phyloP scores from a whole-genome alignment of 179 eudicot species.

The Pouteria campechiana region DNA sequence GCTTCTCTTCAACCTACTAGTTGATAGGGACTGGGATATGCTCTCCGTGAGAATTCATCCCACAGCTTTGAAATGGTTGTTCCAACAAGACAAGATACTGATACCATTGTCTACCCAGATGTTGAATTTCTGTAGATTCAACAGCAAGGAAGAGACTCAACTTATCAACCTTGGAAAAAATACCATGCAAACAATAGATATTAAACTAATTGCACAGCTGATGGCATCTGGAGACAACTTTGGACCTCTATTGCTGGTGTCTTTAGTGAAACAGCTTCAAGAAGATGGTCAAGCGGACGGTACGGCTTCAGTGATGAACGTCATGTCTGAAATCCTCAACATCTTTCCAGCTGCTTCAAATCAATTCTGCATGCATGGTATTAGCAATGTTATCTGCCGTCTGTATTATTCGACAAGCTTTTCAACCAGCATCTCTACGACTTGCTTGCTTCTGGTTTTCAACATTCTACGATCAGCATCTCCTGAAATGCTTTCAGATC shows the following conservation, averaged over 20 bases:
- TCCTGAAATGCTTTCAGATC: constrained; percentile 40
- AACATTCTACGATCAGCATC: constrained; percentile 40
- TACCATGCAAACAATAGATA: constrained; percentile 16
- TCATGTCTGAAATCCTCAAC: constrained; percentile 27
- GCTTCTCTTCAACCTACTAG: constrained; percentile 46
- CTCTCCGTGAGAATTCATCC: constrained; percentile 44
- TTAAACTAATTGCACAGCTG: constrained; percentile 39
- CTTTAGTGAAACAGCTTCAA: constrained; percentile 39
- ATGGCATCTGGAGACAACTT: constrained; percentile 51
- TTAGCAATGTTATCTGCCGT: constrained; percentile 41
- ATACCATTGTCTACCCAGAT: constrained; percentile 49
- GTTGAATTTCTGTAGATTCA: constrained; percentile 50
- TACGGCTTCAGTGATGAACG: constrained; percentile 34
- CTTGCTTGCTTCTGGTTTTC: constrained; percentile 41
- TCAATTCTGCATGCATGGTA: constrained; percentile 67
- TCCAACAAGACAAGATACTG: constrained; percentile 75
- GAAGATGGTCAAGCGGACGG: constrained; percentile 35
- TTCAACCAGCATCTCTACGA: constrained; percentile 21
- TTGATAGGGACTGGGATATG: constrained; percentile 64
- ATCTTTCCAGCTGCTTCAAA: constrained; percentile 67
- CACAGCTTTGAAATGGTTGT: constrained; percentile 71
- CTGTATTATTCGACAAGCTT: constrained; percentile 26
- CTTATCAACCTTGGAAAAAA: constrained; percentile 12
- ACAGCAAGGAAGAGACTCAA: constrained; percentile 13
- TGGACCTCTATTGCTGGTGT: constrained; percentile 45